Percentiles rank a stretch among this genome's conserved stretches.
Evolutionary conservation across 2,329 filamentous ascomycete genomes (phyloP).

Genomic region (Sporothrix pallida): DNA sequence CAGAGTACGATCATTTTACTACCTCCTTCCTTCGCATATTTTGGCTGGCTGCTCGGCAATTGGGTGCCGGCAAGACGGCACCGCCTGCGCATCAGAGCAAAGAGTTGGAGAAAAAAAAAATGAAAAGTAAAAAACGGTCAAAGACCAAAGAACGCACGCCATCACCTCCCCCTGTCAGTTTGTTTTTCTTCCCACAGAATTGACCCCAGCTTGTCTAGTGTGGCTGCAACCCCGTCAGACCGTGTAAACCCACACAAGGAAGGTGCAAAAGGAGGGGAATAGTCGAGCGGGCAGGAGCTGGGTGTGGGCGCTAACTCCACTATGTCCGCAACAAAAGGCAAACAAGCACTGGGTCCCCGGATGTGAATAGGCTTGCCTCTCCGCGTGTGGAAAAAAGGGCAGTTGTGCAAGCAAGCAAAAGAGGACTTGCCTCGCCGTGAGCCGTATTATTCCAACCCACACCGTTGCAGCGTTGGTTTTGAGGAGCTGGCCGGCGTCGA

Average conservation of each 20-base stretch:
- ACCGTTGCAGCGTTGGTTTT: neutral
- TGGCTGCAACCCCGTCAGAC: neutral
- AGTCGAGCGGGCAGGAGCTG: neutral
- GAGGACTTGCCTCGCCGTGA: neutral
- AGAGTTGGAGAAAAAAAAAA: neutral
- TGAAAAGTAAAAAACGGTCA: neutral
- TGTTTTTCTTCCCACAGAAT: neutral
- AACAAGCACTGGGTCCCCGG: neutral
- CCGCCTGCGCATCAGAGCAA: neutral
- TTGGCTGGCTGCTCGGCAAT: conserved; percentile 26
- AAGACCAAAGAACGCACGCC: neutral
- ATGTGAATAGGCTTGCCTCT: conserved; percentile 18
- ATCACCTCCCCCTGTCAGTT: neutral
- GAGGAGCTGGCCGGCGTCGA: neutral
- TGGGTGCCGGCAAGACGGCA: conserved; percentile 24
- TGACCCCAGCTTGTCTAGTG: conserved; percentile 2
- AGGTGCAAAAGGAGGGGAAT: conserved; percentile 18
- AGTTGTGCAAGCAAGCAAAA: neutral
- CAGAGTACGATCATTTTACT: neutral
- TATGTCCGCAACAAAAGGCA: conserved; percentile 9
- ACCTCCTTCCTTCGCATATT: neutral
- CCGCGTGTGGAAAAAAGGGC: neutral
- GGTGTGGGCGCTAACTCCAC: neutral
- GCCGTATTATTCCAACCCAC: conserved; percentile 22
- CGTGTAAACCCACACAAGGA: conserved; percentile 15